Conservation (phyloP, 83 land plant species). For the Diphasiastrum complanatum region DNA sequence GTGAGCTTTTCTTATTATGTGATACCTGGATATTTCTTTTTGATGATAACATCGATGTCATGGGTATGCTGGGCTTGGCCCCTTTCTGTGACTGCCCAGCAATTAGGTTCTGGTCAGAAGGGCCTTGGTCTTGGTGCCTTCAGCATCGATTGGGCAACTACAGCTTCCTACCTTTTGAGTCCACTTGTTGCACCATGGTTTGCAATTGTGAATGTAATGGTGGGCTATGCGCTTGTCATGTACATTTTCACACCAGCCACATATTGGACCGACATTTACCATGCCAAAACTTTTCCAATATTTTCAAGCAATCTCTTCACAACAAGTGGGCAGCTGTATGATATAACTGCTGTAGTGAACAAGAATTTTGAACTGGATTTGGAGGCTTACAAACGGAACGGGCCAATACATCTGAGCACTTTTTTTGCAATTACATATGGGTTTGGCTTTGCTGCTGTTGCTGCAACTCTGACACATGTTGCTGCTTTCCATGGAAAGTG, state of each 20-base stretch:
- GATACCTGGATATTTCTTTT: conserved; percentile 72
- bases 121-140: conserved; percentile 74
- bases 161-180: conserved; percentile 67
- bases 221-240: conserved; percentile 47
- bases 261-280: conserved; percentile 63
- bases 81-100: conserved; percentile 56
- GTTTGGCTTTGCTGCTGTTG: conserved; percentile 29
- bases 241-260: conserved; percentile 54
- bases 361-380: conserved; percentile 47
- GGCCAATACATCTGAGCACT: conserved; percentile 55
- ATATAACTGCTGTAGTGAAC: conserved; percentile 48
- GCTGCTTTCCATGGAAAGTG: conserved; percentile 33
- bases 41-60: conserved; percentile 58
- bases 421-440: conserved; percentile 32
- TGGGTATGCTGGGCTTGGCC: conserved; percentile 82
- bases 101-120: conserved; percentile 69
- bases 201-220: conserved; percentile 66
- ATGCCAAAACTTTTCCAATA: conserved; percentile 74
- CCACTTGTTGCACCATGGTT: conserved; percentile 89
- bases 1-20: conserved; percentile 71
- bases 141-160: conserved; percentile 71
- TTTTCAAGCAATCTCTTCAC: conserved; percentile 55
- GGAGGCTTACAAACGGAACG: conserved; percentile 50
- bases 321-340: conserved; percentile 43
- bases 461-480: conserved; percentile 34